Percentiles rank a stretch among this genome's conserved stretches.
Conservation (phyloP, 2,329 filamentous ascomycete species). For the Lasiodiplodia sp. region DNA sequence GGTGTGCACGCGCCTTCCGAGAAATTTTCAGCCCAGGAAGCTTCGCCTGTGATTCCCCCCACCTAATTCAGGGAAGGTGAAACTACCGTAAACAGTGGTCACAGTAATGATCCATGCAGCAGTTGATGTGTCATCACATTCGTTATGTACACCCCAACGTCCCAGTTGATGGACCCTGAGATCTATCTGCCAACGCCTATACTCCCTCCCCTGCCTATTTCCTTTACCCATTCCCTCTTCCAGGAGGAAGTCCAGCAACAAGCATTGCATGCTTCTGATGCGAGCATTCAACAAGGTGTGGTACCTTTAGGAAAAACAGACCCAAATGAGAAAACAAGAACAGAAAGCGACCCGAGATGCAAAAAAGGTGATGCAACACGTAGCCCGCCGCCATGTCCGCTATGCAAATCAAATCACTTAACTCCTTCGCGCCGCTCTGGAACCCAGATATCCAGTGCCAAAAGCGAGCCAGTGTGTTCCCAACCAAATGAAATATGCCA, state of each 20-base stretch:
- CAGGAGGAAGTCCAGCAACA: background rate
- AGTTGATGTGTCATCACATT: slow-evolving; percentile 7
- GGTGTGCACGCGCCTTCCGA: slow-evolving; percentile 8
- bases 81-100: background rate
- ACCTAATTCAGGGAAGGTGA: background rate
- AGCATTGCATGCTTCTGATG: background rate
- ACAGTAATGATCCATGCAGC: background rate
- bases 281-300: background rate
- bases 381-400: slow-evolving; percentile 6
- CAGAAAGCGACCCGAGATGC: slow-evolving; percentile 1
- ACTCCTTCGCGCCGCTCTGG: background rate
- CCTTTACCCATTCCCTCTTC: background rate
- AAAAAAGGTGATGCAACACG: background rate
- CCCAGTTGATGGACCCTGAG: background rate
- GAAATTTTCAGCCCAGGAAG: background rate
- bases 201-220: background rate
- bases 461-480: background rate
- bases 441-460: background rate
- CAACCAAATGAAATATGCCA: slow-evolving; percentile 2
- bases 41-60: background rate
- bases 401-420: slow-evolving; percentile 8
- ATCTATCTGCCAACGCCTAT: background rate
- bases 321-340: background rate
- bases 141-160: slow-evolving; percentile 20
- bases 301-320: background rate